phyloP scores from a whole-genome alignment of 176 grass and related monocot species.

The Alloteropsis semialata region DNA sequence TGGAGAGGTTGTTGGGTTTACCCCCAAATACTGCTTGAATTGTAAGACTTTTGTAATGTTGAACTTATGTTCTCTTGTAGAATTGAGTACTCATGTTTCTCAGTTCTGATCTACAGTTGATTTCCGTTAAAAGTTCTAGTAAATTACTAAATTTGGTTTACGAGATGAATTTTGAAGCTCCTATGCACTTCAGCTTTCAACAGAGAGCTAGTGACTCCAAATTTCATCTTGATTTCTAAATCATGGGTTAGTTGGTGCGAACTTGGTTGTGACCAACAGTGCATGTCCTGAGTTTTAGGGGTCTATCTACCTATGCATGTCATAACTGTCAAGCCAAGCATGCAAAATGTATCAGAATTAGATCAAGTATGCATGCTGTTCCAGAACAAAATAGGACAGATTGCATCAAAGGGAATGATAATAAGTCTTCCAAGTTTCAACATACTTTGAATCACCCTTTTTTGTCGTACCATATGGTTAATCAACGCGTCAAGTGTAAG shows the following conservation, averaged over 20 bases:
- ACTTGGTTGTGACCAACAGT: background rate
- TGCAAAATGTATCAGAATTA: background rate
- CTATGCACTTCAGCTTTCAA: background rate
- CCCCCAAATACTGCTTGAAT: constrained; percentile 11
- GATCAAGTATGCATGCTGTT: no score
- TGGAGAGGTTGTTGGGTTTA: background rate
- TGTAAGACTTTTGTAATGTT: background rate
- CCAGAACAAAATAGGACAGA: background rate
- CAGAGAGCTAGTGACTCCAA: background rate
- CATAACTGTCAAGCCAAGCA: background rate
- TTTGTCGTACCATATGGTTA: background rate
- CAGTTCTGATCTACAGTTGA: background rate
- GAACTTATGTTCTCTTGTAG: background rate
- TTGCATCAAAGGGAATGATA: background rate
- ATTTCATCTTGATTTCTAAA: no score
- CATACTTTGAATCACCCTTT: background rate
- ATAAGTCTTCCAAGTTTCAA: no score
- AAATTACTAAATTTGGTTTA: background rate
- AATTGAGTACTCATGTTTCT: background rate
- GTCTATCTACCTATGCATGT: background rate
- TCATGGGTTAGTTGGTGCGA: background rate
- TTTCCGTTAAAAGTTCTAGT: background rate
- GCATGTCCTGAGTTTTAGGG: background rate
- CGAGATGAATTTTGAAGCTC: background rate
- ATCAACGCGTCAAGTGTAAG: background rate